Evolutionary conservation across 805 yeast species (phyloP).

Genomic region (Candida multigemmis): DNA sequence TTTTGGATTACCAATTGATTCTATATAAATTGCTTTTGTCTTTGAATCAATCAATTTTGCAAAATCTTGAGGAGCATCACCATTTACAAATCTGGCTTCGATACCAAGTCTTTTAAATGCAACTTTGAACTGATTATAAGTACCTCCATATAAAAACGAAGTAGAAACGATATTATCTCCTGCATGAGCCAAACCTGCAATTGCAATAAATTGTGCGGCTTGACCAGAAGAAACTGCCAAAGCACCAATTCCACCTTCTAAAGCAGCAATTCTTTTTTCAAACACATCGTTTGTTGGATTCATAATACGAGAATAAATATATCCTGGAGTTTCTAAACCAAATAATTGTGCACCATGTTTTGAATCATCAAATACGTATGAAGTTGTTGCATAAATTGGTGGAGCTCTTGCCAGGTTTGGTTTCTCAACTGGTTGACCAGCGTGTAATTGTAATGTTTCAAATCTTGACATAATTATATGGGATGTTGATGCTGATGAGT

Average conservation of each 20-base stretch:
- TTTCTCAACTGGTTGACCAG: constrained; percentile 74
- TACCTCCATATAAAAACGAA: constrained; percentile 88
- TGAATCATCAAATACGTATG: constrained; percentile 81
- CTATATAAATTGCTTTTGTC: constrained; percentile 86
- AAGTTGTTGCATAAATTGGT: constrained; percentile 88
- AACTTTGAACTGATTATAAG: constrained; percentile 91
- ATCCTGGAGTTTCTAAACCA: constrained; percentile 77
- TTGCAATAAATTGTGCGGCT: constrained; percentile 85
- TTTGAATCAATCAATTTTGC: constrained; percentile 67
- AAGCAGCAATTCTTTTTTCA: constrained; percentile 85
- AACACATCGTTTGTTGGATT: constrained; percentile 91
- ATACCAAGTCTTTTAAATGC: constrained; percentile 85
- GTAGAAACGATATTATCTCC: constrained; percentile 91
- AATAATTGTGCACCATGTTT: constrained; percentile 89
- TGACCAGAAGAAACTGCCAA: constrained; percentile 92
- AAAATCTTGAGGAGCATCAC: constrained; percentile 70
- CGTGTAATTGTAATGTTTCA: constrained; percentile 90
- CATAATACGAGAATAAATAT: constrained; percentile 80
- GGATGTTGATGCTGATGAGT: neutral
- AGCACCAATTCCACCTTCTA: constrained; percentile 90
- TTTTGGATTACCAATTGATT: constrained; percentile 88
- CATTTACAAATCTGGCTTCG: constrained; percentile 75
- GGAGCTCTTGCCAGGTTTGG: constrained; percentile 76
- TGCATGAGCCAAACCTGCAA: constrained; percentile 71
- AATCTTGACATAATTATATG: constrained; percentile 21